Conservation (phyloP, 2,329 filamentous ascomycete genomes). For the Nemania serpens region DNA sequence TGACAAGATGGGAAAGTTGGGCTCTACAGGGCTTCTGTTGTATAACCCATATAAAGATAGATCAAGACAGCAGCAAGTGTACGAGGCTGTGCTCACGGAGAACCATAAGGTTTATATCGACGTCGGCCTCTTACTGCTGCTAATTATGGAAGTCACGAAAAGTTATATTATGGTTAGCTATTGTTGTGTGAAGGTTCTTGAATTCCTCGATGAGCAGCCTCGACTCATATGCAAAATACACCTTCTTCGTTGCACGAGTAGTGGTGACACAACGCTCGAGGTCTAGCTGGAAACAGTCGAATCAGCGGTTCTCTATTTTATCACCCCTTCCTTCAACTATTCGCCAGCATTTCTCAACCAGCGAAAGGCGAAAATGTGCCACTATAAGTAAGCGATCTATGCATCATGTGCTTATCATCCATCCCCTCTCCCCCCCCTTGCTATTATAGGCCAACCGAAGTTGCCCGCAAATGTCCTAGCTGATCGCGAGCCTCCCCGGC, state of each 20-base stretch:
- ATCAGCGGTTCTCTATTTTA: not conserved
- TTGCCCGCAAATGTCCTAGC: not conserved
- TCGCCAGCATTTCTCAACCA: not conserved
- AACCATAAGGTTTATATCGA: not conserved
- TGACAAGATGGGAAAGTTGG: not conserved
- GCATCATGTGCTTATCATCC: not conserved
- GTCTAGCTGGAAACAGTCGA: not conserved
- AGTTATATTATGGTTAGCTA: not conserved
- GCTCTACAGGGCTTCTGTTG: not conserved
- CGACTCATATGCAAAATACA: not conserved
- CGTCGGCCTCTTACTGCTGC: not conserved
- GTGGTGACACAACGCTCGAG: not conserved
- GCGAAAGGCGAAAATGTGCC: conserved; percentile 17
- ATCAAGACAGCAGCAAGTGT: not conserved
- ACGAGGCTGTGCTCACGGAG: not conserved
- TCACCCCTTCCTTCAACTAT: not conserved
- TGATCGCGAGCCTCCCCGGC: not conserved
- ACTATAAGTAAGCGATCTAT: conserved; percentile 2
- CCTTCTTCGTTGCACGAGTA: not conserved
- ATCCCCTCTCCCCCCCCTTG: not conserved
- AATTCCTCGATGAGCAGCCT: not conserved
- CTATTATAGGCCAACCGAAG: not conserved
- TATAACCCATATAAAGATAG: not conserved
- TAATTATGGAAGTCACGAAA: not conserved
- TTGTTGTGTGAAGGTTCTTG: not conserved